Base-by-base conservation (phyloP, 331 rosid species). In the Malus hybrid region DNA sequence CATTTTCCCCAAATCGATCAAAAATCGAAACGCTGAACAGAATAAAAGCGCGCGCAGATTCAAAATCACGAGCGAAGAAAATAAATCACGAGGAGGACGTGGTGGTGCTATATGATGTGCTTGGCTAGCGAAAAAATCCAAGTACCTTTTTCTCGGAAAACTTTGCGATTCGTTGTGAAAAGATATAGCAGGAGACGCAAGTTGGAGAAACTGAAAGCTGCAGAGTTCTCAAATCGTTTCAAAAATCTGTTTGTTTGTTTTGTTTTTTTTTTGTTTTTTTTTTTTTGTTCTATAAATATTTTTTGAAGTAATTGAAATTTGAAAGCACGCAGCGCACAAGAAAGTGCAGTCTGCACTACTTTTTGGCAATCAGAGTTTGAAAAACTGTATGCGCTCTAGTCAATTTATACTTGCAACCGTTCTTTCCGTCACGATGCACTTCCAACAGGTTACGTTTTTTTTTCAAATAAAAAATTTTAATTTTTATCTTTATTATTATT, bases 141-240 rank as follows among this genome's bases (percentile, higher is more conserved):
- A 69, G 52, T 6, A 71, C 75, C 75, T 71, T 55, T 50, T 70
- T 56, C 53, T 55, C 66, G 75, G 75, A 6, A 55, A 71, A 14
- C n/a, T 53, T 70, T 13, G 74, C 63, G 30, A 70, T 52, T 39
- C 46, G 46, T 39, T 39, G 46, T 0, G 46, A 9, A 39, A 39
- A 39, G 44, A 39, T 9, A 39, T 39, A 39, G 44, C 44, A 39
- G 4, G 44, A 39, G 46, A 39, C 12, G 46, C 46, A 9, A 39
- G 46, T 39, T 39, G 46, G 46, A 56, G 28, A 48, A 55, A 68
- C 20, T 70, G 44, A 26, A 18, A 32, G 68, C 46, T 62, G n/a
- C 36, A 28, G 32, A 62, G 20, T 0, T 2, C 6, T 63, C 13
- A 18, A 63, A 4, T 63, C 26, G 34, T 36, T 63, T 30, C 56